Conservation (phyloP, 441 rosid genomes). For the Croton setiger region DNA sequence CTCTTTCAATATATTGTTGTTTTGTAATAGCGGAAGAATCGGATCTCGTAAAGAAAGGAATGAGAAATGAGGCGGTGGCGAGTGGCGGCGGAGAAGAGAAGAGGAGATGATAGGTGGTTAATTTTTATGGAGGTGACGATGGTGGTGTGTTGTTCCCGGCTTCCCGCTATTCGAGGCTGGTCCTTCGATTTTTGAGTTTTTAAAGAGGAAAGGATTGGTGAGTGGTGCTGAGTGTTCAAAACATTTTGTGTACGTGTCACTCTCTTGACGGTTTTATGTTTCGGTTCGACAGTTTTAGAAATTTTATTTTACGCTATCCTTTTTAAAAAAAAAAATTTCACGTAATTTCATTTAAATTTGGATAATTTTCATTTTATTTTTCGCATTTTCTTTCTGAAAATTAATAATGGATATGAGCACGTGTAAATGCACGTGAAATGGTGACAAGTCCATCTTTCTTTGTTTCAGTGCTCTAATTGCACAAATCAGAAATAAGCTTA, state of each 20-base stretch:
- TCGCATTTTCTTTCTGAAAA: no score
- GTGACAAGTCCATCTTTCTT: no score
- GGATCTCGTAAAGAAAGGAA: constrained; percentile 28
- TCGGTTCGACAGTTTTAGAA: neutral
- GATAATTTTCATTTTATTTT: no score
- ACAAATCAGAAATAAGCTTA: no score
- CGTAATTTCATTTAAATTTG: no score
- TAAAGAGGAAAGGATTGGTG: constrained; percentile 10
- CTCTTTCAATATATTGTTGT: neutral
- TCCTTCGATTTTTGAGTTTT: constrained; percentile 15
- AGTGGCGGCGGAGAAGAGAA: neutral
- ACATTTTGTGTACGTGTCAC: constrained; percentile 25
- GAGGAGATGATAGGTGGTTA: constrained; percentile 14
- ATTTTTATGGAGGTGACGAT: neutral
- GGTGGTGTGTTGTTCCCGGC: neutral
- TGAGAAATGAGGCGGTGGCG: constrained; percentile 2
- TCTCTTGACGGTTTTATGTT: constrained; percentile 14
- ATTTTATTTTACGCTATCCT: no score
- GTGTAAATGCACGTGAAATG: no score
- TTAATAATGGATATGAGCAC: no score
- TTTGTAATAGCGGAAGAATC: constrained; percentile 9
- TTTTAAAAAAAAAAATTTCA: no score
- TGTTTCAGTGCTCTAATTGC: no score
- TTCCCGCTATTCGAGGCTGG: constrained; percentile 31
- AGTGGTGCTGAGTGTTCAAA: constrained; percentile 16